These are phyloP conservation scores for Wickerhamomyces chaumierensis DNA, from an alignment of 805 yeast genomes.

Conservation along the genomic window DNA sequence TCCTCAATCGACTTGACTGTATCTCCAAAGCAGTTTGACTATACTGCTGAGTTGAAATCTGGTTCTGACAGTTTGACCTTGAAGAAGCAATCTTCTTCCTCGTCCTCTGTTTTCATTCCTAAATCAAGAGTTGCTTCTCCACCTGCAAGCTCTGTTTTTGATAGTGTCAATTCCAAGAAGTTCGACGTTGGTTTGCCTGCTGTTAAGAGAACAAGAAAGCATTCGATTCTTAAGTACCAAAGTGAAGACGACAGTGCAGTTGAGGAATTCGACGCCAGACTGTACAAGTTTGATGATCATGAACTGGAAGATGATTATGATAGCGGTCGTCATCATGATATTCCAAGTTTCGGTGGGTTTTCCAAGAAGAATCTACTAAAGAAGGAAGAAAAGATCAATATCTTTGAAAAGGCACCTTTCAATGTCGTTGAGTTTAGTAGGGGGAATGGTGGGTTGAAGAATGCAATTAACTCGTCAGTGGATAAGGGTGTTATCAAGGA, in stretches of 20 bases:
- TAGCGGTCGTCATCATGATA: slow-evolving; percentile 11
- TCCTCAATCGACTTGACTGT: neutral
- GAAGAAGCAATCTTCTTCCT: neutral
- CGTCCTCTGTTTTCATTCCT: slow-evolving; percentile 24
- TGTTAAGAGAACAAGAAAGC: slow-evolving; percentile 8
- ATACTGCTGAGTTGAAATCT: slow-evolving; percentile 4
- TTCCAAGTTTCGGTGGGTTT: slow-evolving; percentile 59
- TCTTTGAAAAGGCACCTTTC: slow-evolving; percentile 55
- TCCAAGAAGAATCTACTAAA: slow-evolving; percentile 47
- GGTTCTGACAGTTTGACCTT: neutral
- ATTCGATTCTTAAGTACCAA: slow-evolving; percentile 5
- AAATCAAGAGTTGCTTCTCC: slow-evolving; percentile 24
- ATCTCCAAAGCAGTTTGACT: neutral
- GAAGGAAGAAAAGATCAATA: slow-evolving; percentile 26
- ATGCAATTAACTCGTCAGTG: slow-evolving; percentile 63
- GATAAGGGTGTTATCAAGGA: slow-evolving; percentile 20
- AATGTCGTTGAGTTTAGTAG: slow-evolving; percentile 51
- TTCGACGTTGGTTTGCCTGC: slow-evolving; percentile 5
- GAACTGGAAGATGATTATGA: slow-evolving; percentile 9
- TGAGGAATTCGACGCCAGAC: neutral
- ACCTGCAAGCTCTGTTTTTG: slow-evolving; percentile 12
- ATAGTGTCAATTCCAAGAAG: slow-evolving; percentile 2
- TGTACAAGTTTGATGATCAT: slow-evolving; percentile 5
- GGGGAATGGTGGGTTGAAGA: slow-evolving; percentile 83
- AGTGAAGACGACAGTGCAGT: slow-evolving; percentile 2